These are phyloP conservation scores for Solanum rostratum DNA, from an alignment of 257 asterid genomes.

Conservation along the genomic window DNA sequence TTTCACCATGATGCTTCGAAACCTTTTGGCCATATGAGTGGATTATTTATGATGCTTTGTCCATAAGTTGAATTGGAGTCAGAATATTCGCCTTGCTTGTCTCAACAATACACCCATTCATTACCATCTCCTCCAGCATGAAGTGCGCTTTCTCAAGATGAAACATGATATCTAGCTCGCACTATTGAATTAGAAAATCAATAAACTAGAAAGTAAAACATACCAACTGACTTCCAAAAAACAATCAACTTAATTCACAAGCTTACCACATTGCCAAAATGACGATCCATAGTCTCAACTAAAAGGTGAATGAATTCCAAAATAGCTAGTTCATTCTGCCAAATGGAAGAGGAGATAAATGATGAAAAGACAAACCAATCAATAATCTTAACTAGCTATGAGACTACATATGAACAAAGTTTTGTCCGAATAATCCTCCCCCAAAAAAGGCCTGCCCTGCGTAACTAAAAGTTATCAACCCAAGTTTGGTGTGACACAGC, in stretches of 20 bases:
- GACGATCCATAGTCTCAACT: slow-evolving; percentile 99
- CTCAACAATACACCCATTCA: slow-evolving; percentile 84
- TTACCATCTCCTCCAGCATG: slow-evolving; percentile 99
- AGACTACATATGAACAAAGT: not conserved
- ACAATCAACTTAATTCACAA: not conserved
- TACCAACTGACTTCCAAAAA: not conserved
- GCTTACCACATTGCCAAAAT: slow-evolving; percentile 94
- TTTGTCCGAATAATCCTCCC: not conserved
- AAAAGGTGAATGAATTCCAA: slow-evolving; percentile 89
- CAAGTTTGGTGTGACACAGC: not conserved
- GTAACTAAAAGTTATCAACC: not conserved
- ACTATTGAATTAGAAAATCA: slow-evolving; percentile 28
- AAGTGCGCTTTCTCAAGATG: slow-evolving; percentile 97
- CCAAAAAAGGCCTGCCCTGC: not conserved
- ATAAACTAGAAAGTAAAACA: not conserved
- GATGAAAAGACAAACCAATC: not conserved
- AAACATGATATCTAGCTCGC: slow-evolving; percentile 93
- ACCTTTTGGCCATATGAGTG: not conserved
- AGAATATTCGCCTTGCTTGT: slow-evolving; percentile 86
- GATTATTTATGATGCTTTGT: slow-evolving; percentile 46
- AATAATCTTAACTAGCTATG: not conserved
- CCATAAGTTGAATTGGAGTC: slow-evolving; percentile 74
- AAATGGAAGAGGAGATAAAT: not conserved
- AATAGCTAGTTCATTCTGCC: slow-evolving; percentile 94
- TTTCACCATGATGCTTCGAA: not conserved